Evolutionary conservation across 352 stramenopile genomes (phyloP), one percentile per base, ranked within the genome.

Genomic region (Phytophthora podocarpi): DNA sequence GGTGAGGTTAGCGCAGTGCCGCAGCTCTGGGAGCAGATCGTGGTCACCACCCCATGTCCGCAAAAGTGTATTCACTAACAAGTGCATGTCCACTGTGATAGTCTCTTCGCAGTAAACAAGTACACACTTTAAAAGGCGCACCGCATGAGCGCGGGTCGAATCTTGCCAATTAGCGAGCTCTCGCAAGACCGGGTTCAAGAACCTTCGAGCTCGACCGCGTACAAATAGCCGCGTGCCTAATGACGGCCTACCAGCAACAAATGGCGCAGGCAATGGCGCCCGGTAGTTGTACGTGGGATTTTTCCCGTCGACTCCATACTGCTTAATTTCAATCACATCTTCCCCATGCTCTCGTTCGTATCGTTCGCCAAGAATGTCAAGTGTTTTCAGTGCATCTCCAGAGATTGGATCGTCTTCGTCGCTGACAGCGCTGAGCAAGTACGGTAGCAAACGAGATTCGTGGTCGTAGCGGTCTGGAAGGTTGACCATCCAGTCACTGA

Each of bases 391-490:
- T 18, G 91, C 91, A n/a, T 55, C 27, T 4, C 49, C 18, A 9
- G 82, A 75, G 31, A 90, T 88, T 1, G 47, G 36, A 5, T 58
- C 50, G 30, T 78, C 54, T 21, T 86, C 74, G 52, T 98, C 90
- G 8, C 79, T 91, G 13, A 97, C 72, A 26, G 91, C 91, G 40
- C 82, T 96, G 8, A 99, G 76, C 12, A 99, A 50, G 63, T 98
- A 99, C 10, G 97, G 96, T 61, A 99, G 71, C 21, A 99, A 73
- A 16, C 95, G 83, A 6, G 90, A 90, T 47, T 98, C 84, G 71
- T 98, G 90, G 70, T 99, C 95, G 55, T 97, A 98, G 36, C 93
- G 82, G 55, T 99, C 95, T 8, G 91, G 91, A 10, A 99, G 73
- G 32, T 90, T 82, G 24, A 85, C 76, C 37, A 98, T 83, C 87